Evolutionary conservation across 306 rosid genomes (phyloP), one percentile per base, ranked within the genome.

Genomic region (Trifolium fragiferum): DNA sequence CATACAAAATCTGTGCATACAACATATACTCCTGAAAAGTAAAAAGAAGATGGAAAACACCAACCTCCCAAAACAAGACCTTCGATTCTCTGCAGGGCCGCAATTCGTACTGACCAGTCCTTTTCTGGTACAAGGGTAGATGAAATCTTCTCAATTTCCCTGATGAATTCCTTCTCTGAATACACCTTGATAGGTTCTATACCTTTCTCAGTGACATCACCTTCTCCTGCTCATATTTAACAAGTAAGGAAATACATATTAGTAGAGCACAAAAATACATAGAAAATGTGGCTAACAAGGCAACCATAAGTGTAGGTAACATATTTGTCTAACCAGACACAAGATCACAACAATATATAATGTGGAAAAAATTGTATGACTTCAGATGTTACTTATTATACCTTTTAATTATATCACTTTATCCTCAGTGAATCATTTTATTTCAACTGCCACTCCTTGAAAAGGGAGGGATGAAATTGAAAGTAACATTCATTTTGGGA

Each of bases 41-140:
- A 8, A 37, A 37, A 37, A 41, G 72, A 11, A 68, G 72, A 80
- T 35, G 37, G 37, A 25, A 74, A 72, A 19, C 73, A 82, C 89
- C 70, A 78, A 95, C 99, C 99, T 90, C 99, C 99, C 76, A 46
- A 86, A 86, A 95, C 86, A 84, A 95, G 93, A 41, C 90, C 96
- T 86, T 95, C 99, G 60, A 92, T 76, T 89, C 96, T 92, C 84
- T 90, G 99, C 92, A 95, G 84, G 47, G 96, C 98, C 80, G 98
- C 86, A 54, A 95, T 92, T 61, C 99, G 93, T 67, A 92, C 49
- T 12, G 96, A 90, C 99, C 99, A 95, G 80, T 95, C 99, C 88
- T 92, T 95, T 68, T 95, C 99, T 18, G 99, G 99, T 77, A 95
- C 93, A 75, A 95, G 98, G 64, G 84, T 95, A 68, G 93, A 84